Percentiles rank a stretch among this genome's conserved stretches.
phyloP scores from a whole-genome alignment of 2,329 filamentous ascomycete species.

The Pestalotiopsis sp. region DNA sequence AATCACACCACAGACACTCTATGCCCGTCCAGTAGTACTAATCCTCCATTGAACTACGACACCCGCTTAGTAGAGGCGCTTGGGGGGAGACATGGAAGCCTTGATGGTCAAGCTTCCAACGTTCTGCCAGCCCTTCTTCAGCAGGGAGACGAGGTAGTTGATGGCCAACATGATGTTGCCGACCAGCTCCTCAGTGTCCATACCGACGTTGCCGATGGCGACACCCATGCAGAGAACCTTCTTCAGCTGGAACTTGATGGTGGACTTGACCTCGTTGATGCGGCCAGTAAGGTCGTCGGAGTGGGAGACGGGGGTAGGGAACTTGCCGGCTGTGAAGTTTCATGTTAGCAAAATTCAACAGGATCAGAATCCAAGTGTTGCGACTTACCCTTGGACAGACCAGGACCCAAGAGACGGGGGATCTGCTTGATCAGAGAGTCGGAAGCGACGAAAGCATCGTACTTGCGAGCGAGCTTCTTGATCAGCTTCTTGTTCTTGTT shows the following conservation, averaged over 20 bases:
- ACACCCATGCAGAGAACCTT: slow-evolving; percentile 99
- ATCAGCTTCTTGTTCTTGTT: slow-evolving; percentile 83
- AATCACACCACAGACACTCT: slow-evolving; percentile 18
- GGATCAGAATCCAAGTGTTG: not conserved
- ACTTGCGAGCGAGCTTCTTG: slow-evolving; percentile 99
- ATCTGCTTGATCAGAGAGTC: slow-evolving; percentile 99
- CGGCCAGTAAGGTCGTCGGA: slow-evolving; percentile 89
- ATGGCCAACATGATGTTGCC: slow-evolving; percentile 99
- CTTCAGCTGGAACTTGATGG: slow-evolving; percentile 99
- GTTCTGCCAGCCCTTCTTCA: slow-evolving; percentile 99
- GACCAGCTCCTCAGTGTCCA: slow-evolving; percentile 94
- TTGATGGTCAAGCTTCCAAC: slow-evolving; percentile 99
- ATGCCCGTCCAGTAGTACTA: slow-evolving; percentile 23
- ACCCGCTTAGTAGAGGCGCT: slow-evolving; percentile 85
- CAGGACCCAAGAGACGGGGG: slow-evolving; percentile 97
- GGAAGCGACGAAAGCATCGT: slow-evolving; percentile 98
- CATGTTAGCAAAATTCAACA: not conserved
- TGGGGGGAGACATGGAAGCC: slow-evolving; percentile 99
- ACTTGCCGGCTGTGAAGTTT: slow-evolving; percentile 83
- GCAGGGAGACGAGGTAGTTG: slow-evolving; percentile 99
- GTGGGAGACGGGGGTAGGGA: slow-evolving; percentile 98
- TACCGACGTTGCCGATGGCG: slow-evolving; percentile 97
- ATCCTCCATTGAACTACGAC: slow-evolving; percentile 27
- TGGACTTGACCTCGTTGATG: slow-evolving; percentile 99
- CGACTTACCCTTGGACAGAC: slow-evolving; percentile 88